phyloP scores from a whole-genome alignment of 164 flowering plant species.

The Tetrastigma voinierianum region DNA sequence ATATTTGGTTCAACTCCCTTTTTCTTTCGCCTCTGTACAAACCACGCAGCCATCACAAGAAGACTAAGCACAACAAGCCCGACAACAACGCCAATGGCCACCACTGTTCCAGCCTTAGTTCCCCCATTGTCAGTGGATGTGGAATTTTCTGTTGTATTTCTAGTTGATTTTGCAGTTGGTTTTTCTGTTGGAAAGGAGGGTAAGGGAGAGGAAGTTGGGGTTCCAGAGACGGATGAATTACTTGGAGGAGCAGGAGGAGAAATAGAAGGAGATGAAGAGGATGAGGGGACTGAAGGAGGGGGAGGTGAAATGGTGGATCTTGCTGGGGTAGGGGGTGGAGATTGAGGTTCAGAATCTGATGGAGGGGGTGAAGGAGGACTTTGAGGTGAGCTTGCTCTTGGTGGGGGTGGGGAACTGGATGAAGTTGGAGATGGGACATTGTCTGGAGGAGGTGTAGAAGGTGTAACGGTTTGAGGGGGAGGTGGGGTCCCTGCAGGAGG shows the following conservation, averaged over 20 bases:
- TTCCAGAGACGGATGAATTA: constrained; percentile 22
- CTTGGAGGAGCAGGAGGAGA: constrained; percentile 28
- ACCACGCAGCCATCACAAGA: constrained; percentile 42
- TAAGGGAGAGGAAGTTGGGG: constrained; percentile 11
- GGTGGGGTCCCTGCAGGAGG: constrained; percentile 27
- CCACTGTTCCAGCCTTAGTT: constrained; percentile 25
- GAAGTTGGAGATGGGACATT: constrained; percentile 24
- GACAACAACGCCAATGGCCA: constrained; percentile 37
- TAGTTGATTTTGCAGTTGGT: constrained; percentile 35
- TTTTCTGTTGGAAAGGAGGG: constrained; percentile 28
- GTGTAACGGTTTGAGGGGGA: constrained; percentile 19
- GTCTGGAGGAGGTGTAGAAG: constrained; percentile 28
- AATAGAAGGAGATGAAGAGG: constrained; percentile 17
- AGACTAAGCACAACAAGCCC: constrained; percentile 43
- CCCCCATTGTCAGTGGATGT: constrained; percentile 15
- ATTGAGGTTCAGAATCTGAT: constrained; percentile 13
- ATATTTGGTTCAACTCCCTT: constrained; percentile 13
- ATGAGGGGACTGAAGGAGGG: constrained; percentile 19
- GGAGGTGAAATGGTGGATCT: constrained; percentile 19
- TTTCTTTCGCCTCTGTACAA: constrained; percentile 33
- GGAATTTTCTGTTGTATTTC: constrained; percentile 18
- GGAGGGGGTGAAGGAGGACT: constrained; percentile 29
- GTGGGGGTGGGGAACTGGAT: constrained; percentile 26
- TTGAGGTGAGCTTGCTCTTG: constrained; percentile 20
- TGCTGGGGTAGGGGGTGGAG: constrained; percentile 26